Percentiles rank a stretch among this genome's conserved stretches.
phyloP scores from a whole-genome alignment of 2,329 filamentous ascomycete species.

The Botrytis byssoidea region DNA sequence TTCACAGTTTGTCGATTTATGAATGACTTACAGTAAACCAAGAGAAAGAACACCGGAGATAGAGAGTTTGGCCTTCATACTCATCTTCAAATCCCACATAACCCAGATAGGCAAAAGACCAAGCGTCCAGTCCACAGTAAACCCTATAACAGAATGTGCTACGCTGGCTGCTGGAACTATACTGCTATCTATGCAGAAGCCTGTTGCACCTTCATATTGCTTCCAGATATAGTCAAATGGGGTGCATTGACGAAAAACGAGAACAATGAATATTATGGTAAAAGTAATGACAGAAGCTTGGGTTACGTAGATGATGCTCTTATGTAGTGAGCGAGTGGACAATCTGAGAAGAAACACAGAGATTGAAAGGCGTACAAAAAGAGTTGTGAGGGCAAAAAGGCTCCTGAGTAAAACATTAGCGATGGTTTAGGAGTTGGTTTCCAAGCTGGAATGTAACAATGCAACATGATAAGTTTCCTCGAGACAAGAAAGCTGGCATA shows the following conservation, averaged over 20 bases:
- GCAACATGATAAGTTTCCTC: neutral
- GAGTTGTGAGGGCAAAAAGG: constrained; percentile 21
- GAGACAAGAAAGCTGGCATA: constrained; percentile 39
- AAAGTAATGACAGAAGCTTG: constrained; percentile 47
- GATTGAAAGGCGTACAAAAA: constrained; percentile 46
- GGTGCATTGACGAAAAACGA: constrained; percentile 53
- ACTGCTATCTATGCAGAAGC: constrained; percentile 43
- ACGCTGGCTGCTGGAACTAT: constrained; percentile 53
- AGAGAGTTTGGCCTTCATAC: constrained; percentile 49
- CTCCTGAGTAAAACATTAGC: neutral
- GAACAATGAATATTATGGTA: constrained; percentile 49
- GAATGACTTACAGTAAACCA: constrained; percentile 47
- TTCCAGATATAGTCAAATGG: constrained; percentile 54
- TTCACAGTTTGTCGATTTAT: neutral
- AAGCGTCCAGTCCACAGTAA: constrained; percentile 49
- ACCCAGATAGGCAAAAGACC: constrained; percentile 54
- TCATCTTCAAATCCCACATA: constrained; percentile 56
- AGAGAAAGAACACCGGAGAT: constrained; percentile 54
- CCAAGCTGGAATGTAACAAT: neutral
- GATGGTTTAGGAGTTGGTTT: neutral
- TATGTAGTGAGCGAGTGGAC: constrained; percentile 46
- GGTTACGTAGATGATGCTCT: constrained; percentile 47
- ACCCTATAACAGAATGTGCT: constrained; percentile 49
- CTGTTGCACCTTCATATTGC: constrained; percentile 24
- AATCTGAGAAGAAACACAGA: constrained; percentile 54